Base-by-base conservation (phyloP, 2,329 filamentous ascomycete genomes). In the Sporothrix curviconia region DNA sequence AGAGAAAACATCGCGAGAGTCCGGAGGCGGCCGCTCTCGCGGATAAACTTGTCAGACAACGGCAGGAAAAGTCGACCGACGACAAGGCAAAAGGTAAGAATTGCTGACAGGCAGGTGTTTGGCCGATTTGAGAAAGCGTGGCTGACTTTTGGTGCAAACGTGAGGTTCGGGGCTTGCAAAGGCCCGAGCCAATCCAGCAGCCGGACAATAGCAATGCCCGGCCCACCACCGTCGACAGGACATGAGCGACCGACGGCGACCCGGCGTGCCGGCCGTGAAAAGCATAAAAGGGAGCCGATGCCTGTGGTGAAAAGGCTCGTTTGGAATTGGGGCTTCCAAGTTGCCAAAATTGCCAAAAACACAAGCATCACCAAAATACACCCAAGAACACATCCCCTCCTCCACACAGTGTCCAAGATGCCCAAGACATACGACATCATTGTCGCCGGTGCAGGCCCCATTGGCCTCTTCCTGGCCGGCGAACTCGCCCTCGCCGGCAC, bases 381-480 rank as follows among this genome's bases (percentile, higher is more conserved):
- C n/a, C n/a, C 19, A 14, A 8, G 22, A 15, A 7, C 22, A 28
- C 11, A 19, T 5, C 8, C 24, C 42, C 24, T 15, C 42, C 24
- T 39, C 14, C 4, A 17, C 36, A 39, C 37, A 25, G 25, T 17
- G 24, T 15, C 25, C 17, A 25, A 25, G 43, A 44, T 56, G 53
- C 14, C 53, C 42, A 37, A 47, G 30, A 36, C 37, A 14, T 69
- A 70, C 64, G 69, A 72, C 57, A 70, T 71, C 28, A 64, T 71
- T 22, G 66, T 72, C 28, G 68, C 64, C 7, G 70, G 70, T n/a
- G 69, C 64, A 8, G 70, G 70, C 1, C 70, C 70, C 1, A 65
- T 71, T 24, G 71, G 69, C 17, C 68, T 72, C 28, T 67, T 72
- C 47, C 58, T 71, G 2, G 69, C 71, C 43, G 70, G 67, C 53